These are phyloP conservation scores for Strigomonas culicis DNA, from an alignment of 208 protist genomes.

Conservation along the genomic window DNA sequence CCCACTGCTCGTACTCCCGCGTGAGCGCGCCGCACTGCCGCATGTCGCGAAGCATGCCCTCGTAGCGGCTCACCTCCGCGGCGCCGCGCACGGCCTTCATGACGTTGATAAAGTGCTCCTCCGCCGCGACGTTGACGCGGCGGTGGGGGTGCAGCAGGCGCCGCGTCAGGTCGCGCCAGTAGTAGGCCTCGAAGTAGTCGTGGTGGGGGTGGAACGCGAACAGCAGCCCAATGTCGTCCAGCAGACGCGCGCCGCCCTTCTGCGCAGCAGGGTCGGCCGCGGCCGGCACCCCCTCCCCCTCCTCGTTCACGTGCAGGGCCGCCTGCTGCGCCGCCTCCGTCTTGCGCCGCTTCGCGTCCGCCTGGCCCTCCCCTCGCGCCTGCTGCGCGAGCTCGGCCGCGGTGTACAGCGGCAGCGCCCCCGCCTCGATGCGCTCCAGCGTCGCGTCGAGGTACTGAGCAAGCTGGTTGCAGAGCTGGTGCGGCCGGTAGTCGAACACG, in stretches of 20 bases:
- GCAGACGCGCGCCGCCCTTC: slow-evolving; percentile 20
- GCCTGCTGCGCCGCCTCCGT: slow-evolving; percentile 6
- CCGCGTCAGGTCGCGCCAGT: slow-evolving; percentile 93
- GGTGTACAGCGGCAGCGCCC: slow-evolving; percentile 17
- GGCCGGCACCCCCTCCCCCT: neutral
- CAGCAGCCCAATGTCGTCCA: slow-evolving; percentile 53
- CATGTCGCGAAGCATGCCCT: slow-evolving; percentile 92
- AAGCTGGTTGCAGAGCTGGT: slow-evolving; percentile 90
- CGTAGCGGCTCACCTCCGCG: slow-evolving; percentile 93
- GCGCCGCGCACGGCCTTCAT: slow-evolving; percentile 94
- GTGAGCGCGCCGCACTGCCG: slow-evolving; percentile 31
- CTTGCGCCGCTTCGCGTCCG: neutral
- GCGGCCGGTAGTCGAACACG: slow-evolving; percentile 80
- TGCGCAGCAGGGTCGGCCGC: slow-evolving; percentile 11
- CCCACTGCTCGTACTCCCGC: slow-evolving; percentile 39
- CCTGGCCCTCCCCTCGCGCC: too few relatives aligned
- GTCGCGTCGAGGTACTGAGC: slow-evolving; percentile 89
- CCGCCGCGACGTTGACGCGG: slow-evolving; percentile 66
- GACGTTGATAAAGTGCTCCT: slow-evolving; percentile 90
- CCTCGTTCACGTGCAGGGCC: neutral
- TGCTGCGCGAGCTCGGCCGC: too few relatives aligned
- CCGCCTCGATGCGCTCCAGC: slow-evolving; percentile 52
- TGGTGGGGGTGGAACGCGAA: slow-evolving; percentile 92
- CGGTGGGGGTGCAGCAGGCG: slow-evolving; percentile 89
- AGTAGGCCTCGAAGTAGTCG: slow-evolving; percentile 96